Percentiles rank a stretch among this genome's conserved stretches.
Conservation (phyloP, 805 yeast species). For the Blastobotrys americana region DNA sequence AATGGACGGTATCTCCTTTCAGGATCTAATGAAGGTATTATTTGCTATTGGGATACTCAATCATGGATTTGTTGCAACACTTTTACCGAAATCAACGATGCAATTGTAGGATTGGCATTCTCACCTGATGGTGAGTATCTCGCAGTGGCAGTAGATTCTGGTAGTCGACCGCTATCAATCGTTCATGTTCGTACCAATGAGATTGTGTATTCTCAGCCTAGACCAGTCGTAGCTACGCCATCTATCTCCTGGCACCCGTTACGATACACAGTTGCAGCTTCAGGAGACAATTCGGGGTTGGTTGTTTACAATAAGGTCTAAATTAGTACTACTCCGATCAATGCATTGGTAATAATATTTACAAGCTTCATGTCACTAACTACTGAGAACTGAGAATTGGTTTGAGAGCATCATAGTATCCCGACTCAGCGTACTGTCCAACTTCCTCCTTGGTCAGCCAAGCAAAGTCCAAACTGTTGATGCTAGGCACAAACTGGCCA, state of each 20-base stretch:
- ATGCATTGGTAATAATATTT: neutral
- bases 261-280: slow-evolving; percentile 22
- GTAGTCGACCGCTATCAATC: slow-evolving; percentile 34
- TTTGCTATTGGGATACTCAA: slow-evolving; percentile 42
- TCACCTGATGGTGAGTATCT: slow-evolving; percentile 42
- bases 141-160: slow-evolving; percentile 39
- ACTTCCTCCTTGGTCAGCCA: slow-evolving; percentile 87
- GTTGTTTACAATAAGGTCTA: slow-evolving; percentile 9
- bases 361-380: neutral
- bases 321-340: neutral
- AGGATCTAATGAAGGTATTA: slow-evolving; percentile 53
- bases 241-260: slow-evolving; percentile 28
- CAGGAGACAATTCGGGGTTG: slow-evolving; percentile 24
- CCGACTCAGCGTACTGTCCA: slow-evolving; percentile 40
- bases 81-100: slow-evolving; percentile 32
- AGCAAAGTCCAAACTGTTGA: slow-evolving; percentile 44
- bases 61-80: slow-evolving; percentile 36
- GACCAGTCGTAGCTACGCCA: slow-evolving; percentile 21
- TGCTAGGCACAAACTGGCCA: slow-evolving; percentile 55
- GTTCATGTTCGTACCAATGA: slow-evolving; percentile 26
- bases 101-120: slow-evolving; percentile 35
- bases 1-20: slow-evolving; percentile 43
- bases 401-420: slow-evolving; percentile 49
- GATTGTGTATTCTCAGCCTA: neutral
- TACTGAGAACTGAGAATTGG: slow-evolving; percentile 20